These are phyloP conservation scores for Ceratocystis variospora DNA, from an alignment of 2,329 filamentous ascomycete genomes.

Conservation along the genomic window DNA sequence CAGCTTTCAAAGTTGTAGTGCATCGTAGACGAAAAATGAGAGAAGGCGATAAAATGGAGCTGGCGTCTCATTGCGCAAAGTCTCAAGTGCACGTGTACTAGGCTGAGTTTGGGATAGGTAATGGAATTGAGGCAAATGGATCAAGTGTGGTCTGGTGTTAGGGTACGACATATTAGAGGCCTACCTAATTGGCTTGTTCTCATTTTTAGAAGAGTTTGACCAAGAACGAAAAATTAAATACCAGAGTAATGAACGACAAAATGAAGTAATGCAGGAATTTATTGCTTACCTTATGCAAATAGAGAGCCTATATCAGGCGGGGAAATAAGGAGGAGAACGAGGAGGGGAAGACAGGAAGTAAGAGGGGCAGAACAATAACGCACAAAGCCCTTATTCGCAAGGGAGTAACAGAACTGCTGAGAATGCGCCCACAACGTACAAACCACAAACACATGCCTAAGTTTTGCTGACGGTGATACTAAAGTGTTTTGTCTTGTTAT, in stretches of 20 bases:
- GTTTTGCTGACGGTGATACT: too few relatives aligned
- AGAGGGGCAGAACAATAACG: neutral
- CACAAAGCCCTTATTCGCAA: neutral
- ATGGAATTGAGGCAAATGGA: neutral
- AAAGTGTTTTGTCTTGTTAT: too few relatives aligned
- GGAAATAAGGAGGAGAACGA: conserved; percentile 2
- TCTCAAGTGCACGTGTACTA: neutral
- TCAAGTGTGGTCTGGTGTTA: neutral
- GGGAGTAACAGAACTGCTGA: neutral
- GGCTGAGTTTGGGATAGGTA: neutral
- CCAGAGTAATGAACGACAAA: too few relatives aligned
- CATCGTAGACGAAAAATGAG: neutral
- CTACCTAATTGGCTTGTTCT: neutral
- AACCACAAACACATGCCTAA: too few relatives aligned
- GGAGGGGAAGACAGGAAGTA: neutral
- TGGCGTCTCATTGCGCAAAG: neutral
- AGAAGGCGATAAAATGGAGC: neutral
- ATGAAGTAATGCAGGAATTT: neutral
- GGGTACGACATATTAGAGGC: neutral
- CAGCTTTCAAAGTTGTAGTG: too few relatives aligned
- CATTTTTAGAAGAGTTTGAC: neutral
- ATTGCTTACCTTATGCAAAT: neutral
- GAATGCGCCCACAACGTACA: too few relatives aligned
- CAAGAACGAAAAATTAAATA: neutral
- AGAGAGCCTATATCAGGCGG: conserved; percentile 1